phyloP scores from a whole-genome alignment of 208 protist genomes.

The Leishmania martiniquensis region DNA sequence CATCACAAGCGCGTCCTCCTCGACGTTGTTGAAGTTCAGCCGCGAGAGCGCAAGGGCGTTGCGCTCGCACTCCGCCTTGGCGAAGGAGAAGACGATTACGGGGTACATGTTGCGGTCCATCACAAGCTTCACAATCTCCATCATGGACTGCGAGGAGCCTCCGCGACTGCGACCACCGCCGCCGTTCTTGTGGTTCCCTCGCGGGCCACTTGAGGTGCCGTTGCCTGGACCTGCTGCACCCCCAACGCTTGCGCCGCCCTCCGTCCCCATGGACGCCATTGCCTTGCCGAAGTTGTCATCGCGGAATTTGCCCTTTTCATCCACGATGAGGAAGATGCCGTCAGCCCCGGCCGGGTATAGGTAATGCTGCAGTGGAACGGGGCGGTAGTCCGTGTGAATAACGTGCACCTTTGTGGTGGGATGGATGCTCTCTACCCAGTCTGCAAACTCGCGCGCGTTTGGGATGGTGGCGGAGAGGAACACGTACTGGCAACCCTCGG shows the following conservation, averaged over 20 bases:
- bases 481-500: conserved; percentile 98
- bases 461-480: conserved; percentile 99
- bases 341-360: conserved; percentile 97
- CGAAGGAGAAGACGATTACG: conserved; percentile 99
- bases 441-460: conserved; percentile 99
- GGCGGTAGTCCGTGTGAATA: conserved; percentile 99
- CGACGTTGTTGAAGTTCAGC: conserved; percentile 96
- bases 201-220: conserved; percentile 16
- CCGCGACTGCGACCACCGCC: conserved; percentile 21
- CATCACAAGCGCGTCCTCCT: conserved; percentile 94
- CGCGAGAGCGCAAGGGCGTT: conserved; percentile 94
- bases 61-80: conserved; percentile 98
- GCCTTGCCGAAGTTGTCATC: conserved; percentile 98
- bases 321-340: conserved; percentile 97
- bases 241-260: conserved; percentile 20
- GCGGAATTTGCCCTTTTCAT: conserved; percentile 95
- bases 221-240: conserved; percentile 27
- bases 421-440: conserved; percentile 99
- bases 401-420: conserved; percentile 98
- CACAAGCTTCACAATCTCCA: conserved; percentile 97
- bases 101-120: conserved; percentile 98
- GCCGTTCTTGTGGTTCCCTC: conserved; percentile 21
- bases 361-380: conserved; percentile 99
- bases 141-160: conserved; percentile 69
- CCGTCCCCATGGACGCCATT: conserved; percentile 83